Percentiles rank a stretch among this genome's conserved stretches.
Evolutionary conservation across 2,329 filamentous ascomycete species (phyloP).

Genomic region (Penicillium sclerotiorum): DNA sequence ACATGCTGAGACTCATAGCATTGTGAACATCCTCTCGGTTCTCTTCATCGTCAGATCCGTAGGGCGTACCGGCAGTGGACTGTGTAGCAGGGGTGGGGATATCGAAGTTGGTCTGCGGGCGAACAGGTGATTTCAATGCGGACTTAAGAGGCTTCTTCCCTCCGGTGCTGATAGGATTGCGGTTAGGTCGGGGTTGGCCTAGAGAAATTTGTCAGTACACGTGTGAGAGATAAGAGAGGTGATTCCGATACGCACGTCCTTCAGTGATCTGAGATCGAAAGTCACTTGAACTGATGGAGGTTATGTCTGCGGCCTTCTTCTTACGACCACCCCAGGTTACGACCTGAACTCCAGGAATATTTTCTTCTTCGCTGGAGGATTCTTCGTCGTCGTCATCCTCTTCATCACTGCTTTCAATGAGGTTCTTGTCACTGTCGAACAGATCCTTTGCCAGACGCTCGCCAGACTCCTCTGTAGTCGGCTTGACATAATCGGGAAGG

Average conservation of each 20-base stretch:
- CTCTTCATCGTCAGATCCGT: constrained; percentile 84
- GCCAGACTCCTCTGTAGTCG: constrained; percentile 39
- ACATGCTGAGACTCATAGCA: constrained; percentile 81
- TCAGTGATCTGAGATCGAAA: constrained; percentile 68
- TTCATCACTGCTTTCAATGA: constrained; percentile 70
- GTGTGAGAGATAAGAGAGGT: neutral
- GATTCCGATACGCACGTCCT: constrained; percentile 60
- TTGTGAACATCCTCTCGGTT: constrained; percentile 82
- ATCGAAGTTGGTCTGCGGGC: constrained; percentile 85
- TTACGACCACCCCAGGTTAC: constrained; percentile 27
- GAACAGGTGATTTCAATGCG: constrained; percentile 58
- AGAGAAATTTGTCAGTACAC: constrained; percentile 3
- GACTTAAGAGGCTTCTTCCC: constrained; percentile 41
- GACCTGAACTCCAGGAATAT: constrained; percentile 35
- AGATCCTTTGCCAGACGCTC: constrained; percentile 70
- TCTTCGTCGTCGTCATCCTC: constrained; percentile 59
- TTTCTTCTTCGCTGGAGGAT: constrained; percentile 64
- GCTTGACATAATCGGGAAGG: constrained; percentile 65
- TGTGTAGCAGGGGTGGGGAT: constrained; percentile 58
- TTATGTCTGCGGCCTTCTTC: constrained; percentile 32
- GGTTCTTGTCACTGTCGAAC: constrained; percentile 65
- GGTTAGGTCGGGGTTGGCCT: constrained; percentile 17
- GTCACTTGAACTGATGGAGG: constrained; percentile 29
- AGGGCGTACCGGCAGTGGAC: constrained; percentile 58
- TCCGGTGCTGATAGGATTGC: constrained; percentile 37